Evolutionary conservation across 2,329 filamentous ascomycete species (phyloP).

Genomic region (Colletotrichum sp.): DNA sequence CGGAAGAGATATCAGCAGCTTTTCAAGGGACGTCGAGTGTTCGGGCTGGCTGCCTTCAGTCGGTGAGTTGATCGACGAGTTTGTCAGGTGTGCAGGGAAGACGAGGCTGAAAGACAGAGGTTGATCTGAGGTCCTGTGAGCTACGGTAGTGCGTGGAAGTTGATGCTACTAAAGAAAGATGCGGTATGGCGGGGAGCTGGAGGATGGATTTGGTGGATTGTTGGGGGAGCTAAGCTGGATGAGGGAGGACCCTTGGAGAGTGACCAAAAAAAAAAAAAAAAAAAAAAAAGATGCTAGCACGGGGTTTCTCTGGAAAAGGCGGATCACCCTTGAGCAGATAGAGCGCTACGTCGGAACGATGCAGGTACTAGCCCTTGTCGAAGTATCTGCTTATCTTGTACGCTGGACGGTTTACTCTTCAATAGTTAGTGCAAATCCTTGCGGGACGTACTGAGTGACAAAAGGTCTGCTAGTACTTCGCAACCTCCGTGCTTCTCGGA

Average conservation of each 20-base stretch:
- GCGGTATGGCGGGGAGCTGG: neutral
- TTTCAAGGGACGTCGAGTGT: neutral
- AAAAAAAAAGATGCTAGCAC: neutral
- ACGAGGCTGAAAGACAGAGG: neutral
- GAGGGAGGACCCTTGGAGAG: constrained; percentile 11
- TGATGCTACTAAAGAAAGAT: neutral
- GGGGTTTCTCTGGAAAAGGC: neutral
- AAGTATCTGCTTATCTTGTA: neutral
- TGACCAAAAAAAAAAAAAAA: neutral
- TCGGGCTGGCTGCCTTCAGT: neutral
- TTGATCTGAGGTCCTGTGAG: neutral
- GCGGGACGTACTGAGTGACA: too few species aligned
- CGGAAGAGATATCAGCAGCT: neutral
- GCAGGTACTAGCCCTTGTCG: neutral
- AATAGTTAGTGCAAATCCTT: neutral
- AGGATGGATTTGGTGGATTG: neutral
- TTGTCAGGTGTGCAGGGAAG: neutral
- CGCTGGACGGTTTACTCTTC: neutral
- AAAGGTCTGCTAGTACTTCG: neutral
- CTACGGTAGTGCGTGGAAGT: neutral
- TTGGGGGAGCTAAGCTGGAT: constrained; percentile 18
- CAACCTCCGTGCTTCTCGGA: too few species aligned
- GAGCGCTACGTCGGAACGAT: neutral
- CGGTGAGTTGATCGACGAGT: neutral
- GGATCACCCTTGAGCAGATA: neutral